Evolutionary conservation across 139 green algal species (phyloP), one percentile per base, ranked within the genome.

Genomic region (Chlorella sp.): DNA sequence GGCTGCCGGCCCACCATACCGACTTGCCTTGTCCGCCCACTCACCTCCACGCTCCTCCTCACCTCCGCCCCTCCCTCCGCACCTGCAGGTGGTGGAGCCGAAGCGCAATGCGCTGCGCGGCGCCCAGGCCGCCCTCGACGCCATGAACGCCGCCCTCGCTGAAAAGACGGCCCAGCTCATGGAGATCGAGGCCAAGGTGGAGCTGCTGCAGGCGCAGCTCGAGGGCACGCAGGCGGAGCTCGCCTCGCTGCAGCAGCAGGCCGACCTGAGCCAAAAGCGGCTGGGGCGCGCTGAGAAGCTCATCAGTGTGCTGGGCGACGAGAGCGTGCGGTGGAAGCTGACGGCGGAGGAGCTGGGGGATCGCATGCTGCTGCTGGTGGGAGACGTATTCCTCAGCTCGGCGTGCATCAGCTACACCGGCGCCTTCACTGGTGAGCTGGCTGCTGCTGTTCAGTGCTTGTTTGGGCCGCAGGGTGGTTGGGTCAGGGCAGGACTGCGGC

Each of bases 341-440:
- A 90, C 81, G 5, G 83, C 85, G 5, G 83, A 83, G 62, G 49
- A 80, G 32, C 79, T 93, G 22, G 64, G 70, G 71, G 79, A 79
- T 35, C 2, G 63, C 31, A 87, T 89, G 61, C 69, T 79, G 61
- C 77, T 89, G 32, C 83, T 96, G 6, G 83, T 93, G 26, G 89
- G 90, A 0, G 90, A 96, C 64, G 89, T 91, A 2, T 88, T 96
- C 67, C 60, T 96, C n/a, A 61, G 72, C n/a, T 77, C 90, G 3
- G 90, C 87, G n/a, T 85, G 73, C 49, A 81, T 96, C 33, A 81
- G 80, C n/a, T 96, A 96, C 78, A 77, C 82, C 33, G 90, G 90
- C 1, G 85, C 90, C 0, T 96, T 96, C 82, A 92, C 88, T 33
- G 87, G 87, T 74, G 42, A 55, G 42, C 42, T 10, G 42, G n/a